phyloP scores from a whole-genome alignment of 1,284 basidiomycete species.

The Fomitopsis pinicola region DNA sequence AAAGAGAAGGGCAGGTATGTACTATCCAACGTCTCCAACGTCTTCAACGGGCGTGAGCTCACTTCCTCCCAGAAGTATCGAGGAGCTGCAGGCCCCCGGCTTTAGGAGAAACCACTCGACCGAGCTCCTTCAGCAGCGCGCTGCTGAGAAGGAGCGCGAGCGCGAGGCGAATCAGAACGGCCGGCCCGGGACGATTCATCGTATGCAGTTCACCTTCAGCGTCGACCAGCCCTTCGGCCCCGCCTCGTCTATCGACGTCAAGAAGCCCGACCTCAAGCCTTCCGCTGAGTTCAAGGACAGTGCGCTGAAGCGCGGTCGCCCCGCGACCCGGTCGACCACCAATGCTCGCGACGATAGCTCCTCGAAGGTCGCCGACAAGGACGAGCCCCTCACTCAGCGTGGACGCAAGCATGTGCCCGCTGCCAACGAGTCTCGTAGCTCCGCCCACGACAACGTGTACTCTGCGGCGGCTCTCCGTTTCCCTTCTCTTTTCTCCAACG shows the following conservation, averaged over 20 bases:
- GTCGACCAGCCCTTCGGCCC: slow-evolving; percentile 63
- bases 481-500: slow-evolving; percentile 64
- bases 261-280: slow-evolving; percentile 64
- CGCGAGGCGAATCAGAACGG: slow-evolving; percentile 65
- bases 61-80: slow-evolving; percentile 54
- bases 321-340: slow-evolving; percentile 30
- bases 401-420: slow-evolving; percentile 31
- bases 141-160: slow-evolving; percentile 72
- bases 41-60: slow-evolving; percentile 5
- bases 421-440: slow-evolving; percentile 12
- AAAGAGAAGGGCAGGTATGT: slow-evolving; percentile 78
- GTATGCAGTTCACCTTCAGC: slow-evolving; percentile 83
- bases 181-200: slow-evolving; percentile 65
- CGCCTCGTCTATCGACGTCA: slow-evolving; percentile 41
- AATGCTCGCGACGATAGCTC: slow-evolving; percentile 19
- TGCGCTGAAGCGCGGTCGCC: slow-evolving; percentile 34
- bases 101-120: slow-evolving; percentile 69
- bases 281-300: slow-evolving; percentile 62
- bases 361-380: slow-evolving; percentile 19
- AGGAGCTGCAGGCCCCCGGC: slow-evolving; percentile 74
- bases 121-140: slow-evolving; percentile 73
- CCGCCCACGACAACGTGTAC: slow-evolving; percentile 19
- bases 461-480: slow-evolving; percentile 44
- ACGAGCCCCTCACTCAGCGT: slow-evolving; percentile 36
- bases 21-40: background rate